Evolutionary conservation across 257 asterid species (phyloP).

Genomic region (Scutellaria baicalensis): DNA sequence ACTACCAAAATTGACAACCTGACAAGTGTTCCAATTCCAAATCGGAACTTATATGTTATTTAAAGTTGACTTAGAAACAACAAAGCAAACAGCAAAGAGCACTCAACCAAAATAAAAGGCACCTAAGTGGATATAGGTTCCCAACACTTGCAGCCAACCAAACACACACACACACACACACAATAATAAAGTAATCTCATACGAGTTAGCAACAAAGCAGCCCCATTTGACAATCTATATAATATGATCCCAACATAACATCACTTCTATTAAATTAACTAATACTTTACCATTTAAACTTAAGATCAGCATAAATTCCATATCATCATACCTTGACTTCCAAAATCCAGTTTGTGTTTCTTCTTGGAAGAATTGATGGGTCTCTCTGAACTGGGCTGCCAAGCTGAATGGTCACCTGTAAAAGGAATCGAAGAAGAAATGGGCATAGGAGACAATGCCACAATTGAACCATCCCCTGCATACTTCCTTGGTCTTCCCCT

Average conservation of each 20-base stretch:
- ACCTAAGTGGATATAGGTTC: conserved; percentile 32
- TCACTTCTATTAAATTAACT: not conserved
- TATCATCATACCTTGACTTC: conserved; percentile 43
- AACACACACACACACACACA: not conserved
- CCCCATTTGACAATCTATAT: not conserved
- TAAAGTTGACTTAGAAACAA: conserved; percentile 34
- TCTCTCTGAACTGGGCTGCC: conserved; percentile 39
- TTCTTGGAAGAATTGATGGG: conserved; percentile 54
- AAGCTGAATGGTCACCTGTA: conserved; percentile 60
- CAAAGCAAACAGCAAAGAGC: conserved; percentile 24
- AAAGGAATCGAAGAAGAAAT: conserved; percentile 92
- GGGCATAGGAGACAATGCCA: conserved; percentile 92
- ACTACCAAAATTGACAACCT: conserved; percentile 26
- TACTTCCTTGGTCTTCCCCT: conserved; percentile 92
- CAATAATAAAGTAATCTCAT: not conserved
- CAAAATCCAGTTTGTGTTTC: conserved; percentile 61
- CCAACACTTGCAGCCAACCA: conserved; percentile 11
- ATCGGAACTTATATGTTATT: conserved; percentile 19
- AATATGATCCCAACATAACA: not conserved
- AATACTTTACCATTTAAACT: not conserved
- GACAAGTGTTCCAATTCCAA: conserved; percentile 42
- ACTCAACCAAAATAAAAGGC: conserved; percentile 18
- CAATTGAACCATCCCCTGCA: conserved; percentile 54
- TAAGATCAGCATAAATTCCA: not conserved
- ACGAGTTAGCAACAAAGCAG: not conserved